phyloP scores from a whole-genome alignment of 257 asterid species.

The Coffea eugenioides region DNA sequence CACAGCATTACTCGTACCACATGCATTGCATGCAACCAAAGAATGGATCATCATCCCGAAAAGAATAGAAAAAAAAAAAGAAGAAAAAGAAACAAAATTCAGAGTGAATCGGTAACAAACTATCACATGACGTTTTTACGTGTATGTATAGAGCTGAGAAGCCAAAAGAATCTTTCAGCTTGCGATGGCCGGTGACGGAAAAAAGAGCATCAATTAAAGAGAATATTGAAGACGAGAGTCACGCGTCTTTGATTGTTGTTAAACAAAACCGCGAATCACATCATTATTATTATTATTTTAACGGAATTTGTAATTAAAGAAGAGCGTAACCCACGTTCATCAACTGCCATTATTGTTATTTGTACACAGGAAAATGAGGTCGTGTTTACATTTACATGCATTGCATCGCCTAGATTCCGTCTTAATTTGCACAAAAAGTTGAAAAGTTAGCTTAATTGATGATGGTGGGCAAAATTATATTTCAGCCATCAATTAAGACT shows the following conservation, averaged over 20 bases:
- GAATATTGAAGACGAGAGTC: slow-evolving; percentile 3
- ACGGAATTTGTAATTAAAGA: background rate
- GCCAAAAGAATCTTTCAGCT: slow-evolving; percentile 9
- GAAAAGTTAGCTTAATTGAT: background rate
- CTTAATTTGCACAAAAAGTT: background rate
- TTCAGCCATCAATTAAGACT: background rate
- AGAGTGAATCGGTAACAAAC: background rate
- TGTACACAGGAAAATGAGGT: background rate
- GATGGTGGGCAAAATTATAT: background rate
- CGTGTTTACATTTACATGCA: background rate
- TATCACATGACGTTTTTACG: slow-evolving; percentile 5
- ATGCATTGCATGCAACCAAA: slow-evolving; percentile 15
- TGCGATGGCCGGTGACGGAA: slow-evolving; percentile 9
- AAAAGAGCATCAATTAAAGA: slow-evolving; percentile 13
- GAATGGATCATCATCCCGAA: background rate
- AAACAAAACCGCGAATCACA: background rate
- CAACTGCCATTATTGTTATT: background rate
- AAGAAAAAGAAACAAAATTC: too few relatives aligned
- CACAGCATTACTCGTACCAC: background rate
- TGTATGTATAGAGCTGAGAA: background rate
- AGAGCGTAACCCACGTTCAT: background rate
- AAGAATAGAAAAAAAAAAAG: background rate
- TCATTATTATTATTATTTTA: background rate
- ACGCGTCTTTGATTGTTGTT: background rate
- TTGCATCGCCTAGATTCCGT: background rate